A percentile compares a stretch with the other conserved stretches of the same genome.
These are phyloP conservation scores for Ophiosphaerella herpotricha DNA, from an alignment of 2,329 filamentous ascomycete genomes.

Conservation along the genomic window DNA sequence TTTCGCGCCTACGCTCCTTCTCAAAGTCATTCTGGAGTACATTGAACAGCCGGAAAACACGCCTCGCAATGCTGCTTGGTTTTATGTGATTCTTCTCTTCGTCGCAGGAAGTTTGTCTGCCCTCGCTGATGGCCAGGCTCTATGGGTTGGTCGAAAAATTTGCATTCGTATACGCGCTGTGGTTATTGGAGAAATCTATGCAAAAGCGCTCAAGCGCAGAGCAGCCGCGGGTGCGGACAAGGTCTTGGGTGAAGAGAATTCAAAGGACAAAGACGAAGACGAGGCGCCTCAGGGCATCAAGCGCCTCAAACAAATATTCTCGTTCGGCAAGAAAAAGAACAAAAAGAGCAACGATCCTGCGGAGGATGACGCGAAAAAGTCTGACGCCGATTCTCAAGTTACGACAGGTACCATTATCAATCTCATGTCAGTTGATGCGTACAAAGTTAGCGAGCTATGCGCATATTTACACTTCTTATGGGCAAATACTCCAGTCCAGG, in stretches of 20 bases:
- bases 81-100: constrained; percentile 90
- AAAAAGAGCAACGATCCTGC: constrained; percentile 49
- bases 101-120: constrained; percentile 81
- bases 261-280: constrained; percentile 46
- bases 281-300: constrained; percentile 13
- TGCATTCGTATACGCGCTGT: constrained; percentile 93
- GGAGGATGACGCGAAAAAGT: constrained; percentile 33
- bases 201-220: constrained; percentile 90
- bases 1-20: constrained; percentile 86
- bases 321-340: constrained; percentile 65
- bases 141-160: constrained; percentile 93
- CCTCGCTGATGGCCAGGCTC: constrained; percentile 78
- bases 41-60: constrained; percentile 80
- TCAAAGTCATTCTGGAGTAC: constrained; percentile 90
- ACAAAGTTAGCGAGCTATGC: constrained; percentile 95
- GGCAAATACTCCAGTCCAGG: constrained; percentile 86
- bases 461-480: constrained; percentile 96
- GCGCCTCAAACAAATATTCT: constrained; percentile 53
- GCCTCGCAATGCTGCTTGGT: constrained; percentile 88
- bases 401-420: constrained; percentile 99
- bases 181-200: constrained; percentile 96
- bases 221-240: constrained; percentile 77
- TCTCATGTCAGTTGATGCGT: constrained; percentile 98
- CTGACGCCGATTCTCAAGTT: constrained; percentile 69
- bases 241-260: constrained; percentile 65